Evolutionary conservation across 2,329 filamentous ascomycete species (phyloP).

Genomic region (Epichloe bromicola): DNA sequence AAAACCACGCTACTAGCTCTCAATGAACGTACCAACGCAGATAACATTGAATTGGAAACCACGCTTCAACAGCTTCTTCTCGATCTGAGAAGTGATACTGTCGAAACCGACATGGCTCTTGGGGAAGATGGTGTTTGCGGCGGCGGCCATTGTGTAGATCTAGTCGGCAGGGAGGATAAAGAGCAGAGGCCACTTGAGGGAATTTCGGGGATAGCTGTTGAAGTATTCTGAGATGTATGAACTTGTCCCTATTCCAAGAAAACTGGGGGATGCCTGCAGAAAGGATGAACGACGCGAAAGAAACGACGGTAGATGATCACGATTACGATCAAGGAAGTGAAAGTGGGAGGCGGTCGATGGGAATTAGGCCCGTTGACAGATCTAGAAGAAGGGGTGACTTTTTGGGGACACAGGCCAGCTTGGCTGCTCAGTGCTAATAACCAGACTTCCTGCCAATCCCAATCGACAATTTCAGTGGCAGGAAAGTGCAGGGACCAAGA

Average conservation of each 20-base stretch:
- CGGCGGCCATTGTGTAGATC: constrained; percentile 52
- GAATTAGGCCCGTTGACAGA: constrained; percentile 4
- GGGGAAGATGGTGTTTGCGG: constrained; percentile 61
- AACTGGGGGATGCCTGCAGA: constrained; percentile 7
- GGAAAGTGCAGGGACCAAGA: constrained; percentile 27
- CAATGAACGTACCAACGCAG: constrained; percentile 72
- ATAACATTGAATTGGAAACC: constrained; percentile 99
- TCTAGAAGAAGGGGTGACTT: constrained; percentile 23
- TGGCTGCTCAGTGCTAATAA: background rate
- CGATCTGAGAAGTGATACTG: constrained; percentile 98
- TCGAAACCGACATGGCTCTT: constrained; percentile 99
- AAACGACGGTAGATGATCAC: constrained; percentile 5
- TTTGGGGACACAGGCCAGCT: constrained; percentile 17
- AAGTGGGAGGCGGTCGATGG: constrained; percentile 2
- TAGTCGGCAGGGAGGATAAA: constrained; percentile 16
- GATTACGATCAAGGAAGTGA: constrained; percentile 3
- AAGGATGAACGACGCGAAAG: constrained; percentile 13
- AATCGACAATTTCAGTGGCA: constrained; percentile 36
- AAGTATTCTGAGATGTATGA: constrained; percentile 12
- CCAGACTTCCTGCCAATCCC: constrained; percentile 23
- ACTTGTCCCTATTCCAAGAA: constrained; percentile 23
- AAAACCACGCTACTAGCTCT: constrained; percentile 2
- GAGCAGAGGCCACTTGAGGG: background rate
- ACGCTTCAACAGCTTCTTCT: constrained; percentile 98
- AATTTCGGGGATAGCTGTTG: constrained; percentile 10